Conservation (phyloP, 768 basidiomycete species). For the Suillus luteus region DNA sequence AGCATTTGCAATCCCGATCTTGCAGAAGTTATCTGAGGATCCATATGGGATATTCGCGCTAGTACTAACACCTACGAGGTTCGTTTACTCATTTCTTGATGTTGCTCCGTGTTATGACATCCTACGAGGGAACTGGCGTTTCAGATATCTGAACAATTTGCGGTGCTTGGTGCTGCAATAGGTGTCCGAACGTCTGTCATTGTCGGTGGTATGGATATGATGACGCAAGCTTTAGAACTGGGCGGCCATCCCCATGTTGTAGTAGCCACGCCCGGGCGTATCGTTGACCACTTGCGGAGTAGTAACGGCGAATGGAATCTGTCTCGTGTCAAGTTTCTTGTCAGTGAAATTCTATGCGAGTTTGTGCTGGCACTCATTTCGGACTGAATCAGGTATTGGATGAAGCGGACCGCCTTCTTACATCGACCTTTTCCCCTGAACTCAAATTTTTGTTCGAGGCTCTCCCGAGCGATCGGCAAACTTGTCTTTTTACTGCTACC, state of each 20-base stretch:
- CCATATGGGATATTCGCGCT: constrained; percentile 95
- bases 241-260: constrained; percentile 87
- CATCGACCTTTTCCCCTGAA: constrained; percentile 87
- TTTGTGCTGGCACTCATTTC: not conserved
- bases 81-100: constrained; percentile 20
- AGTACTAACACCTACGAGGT: constrained; percentile 95
- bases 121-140: constrained; percentile 88
- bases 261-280: constrained; percentile 93
- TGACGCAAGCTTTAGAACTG: constrained; percentile 88
- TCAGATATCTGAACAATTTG: constrained; percentile 96
- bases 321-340: constrained; percentile 82
- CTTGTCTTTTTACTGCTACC: constrained; percentile 96
- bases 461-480: constrained; percentile 88
- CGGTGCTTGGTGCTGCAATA: constrained; percentile 80
- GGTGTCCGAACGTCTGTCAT: constrained; percentile 85
- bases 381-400: constrained; percentile 71
- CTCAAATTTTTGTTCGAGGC: constrained; percentile 73
- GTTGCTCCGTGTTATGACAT: constrained; percentile 5
- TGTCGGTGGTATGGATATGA: constrained; percentile 99
- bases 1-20: constrained; percentile 93
- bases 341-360: constrained; percentile 36
- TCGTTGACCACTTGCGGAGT: constrained; percentile 87
- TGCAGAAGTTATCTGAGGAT: constrained; percentile 84
- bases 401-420: constrained; percentile 93
- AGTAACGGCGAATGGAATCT: constrained; percentile 79